These are phyloP conservation scores for Monosporozyma solicola DNA, from an alignment of 805 yeast genomes.

Conservation along the genomic window DNA sequence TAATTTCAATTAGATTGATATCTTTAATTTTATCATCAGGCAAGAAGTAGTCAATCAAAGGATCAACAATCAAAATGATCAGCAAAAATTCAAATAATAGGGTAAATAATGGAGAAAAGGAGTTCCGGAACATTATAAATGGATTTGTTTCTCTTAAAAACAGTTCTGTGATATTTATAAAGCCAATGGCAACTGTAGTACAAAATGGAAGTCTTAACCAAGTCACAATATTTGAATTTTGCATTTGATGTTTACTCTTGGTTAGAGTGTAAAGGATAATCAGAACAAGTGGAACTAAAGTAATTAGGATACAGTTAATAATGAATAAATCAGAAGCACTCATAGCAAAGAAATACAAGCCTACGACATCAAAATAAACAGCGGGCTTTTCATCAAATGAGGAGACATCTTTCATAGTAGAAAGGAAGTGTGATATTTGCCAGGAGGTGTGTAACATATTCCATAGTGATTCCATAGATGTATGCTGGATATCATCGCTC, in stretches of 20 bases:
- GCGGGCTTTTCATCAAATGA: constrained; percentile 35
- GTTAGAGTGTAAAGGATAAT: constrained; percentile 42
- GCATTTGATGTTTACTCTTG: constrained; percentile 41
- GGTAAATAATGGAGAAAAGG: constrained; percentile 41
- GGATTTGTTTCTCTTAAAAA: constrained; percentile 39
- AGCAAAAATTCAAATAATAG: constrained; percentile 41
- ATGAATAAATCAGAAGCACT: constrained; percentile 43
- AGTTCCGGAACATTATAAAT: constrained; percentile 42
- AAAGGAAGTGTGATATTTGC: constrained; percentile 46
- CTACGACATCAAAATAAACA: constrained; percentile 57
- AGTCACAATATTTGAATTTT: constrained; percentile 29
- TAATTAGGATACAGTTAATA: constrained; percentile 45
- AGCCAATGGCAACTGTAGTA: constrained; percentile 35
- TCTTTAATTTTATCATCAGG: constrained; percentile 51
- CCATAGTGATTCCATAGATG: constrained; percentile 64
- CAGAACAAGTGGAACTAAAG: constrained; percentile 46
- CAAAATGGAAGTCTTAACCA: constrained; percentile 57
- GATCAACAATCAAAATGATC: constrained; percentile 48
- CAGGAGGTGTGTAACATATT: constrained; percentile 72
- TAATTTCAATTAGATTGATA: constrained; percentile 44
- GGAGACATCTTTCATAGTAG: constrained; percentile 26
- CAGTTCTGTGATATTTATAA: constrained; percentile 32
- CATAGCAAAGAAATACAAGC: constrained; percentile 43
- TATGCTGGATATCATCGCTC: constrained; percentile 57
- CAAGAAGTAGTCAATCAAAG: constrained; percentile 25